Evolutionary conservation across 208 protist genomes (phyloP), one percentile per base, ranked within the genome.

Genomic region (Trypanosoma cruzi): DNA sequence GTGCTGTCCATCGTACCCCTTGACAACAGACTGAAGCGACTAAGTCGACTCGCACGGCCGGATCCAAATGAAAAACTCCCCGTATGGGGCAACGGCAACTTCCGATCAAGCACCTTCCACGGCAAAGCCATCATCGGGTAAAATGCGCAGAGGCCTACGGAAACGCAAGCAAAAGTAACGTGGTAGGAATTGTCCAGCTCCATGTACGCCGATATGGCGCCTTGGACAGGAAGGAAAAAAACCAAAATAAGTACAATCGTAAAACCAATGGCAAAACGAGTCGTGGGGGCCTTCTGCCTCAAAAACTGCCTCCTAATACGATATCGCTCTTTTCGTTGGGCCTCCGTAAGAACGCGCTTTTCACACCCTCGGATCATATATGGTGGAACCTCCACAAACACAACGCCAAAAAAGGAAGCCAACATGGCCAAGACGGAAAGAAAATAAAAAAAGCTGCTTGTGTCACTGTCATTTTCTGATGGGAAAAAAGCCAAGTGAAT

Each of bases 291-390:
- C 26, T 89, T 81, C 56, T 95, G 88, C 44, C 84, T 79, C 22
- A 88, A 71, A 65, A 91, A 95, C 22, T 74, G 59, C 13, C 68
- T 69, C 53, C 84, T 87, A 0, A 83, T 78, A 7, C 77, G 70
- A 14, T 76, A 73, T 16, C 83, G 75, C 13, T 20, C 16, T 49
- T 60, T 63, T 40, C 75, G 65, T 14, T 84, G 79, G 5, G 62
- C 71, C 13, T 82, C 74, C 3, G 73, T 72, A 22, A 95, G 60
- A 37, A 79, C 55, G 14, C 28, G 48, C 48, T 88, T 68, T 49
- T 92, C 80, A 70, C 78, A 79, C 14, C 73, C 83, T n/a, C 81
- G 85, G n/a, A 95, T 68, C 7, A 92, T 79, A 64, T 92, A 95
- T 0, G 86, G 82, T 20, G 89, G 89, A 1, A 88, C 76, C 40